Evolutionary conservation across 805 yeast genomes (phyloP).

Genomic region (Priceomyces fermenticarens): DNA sequence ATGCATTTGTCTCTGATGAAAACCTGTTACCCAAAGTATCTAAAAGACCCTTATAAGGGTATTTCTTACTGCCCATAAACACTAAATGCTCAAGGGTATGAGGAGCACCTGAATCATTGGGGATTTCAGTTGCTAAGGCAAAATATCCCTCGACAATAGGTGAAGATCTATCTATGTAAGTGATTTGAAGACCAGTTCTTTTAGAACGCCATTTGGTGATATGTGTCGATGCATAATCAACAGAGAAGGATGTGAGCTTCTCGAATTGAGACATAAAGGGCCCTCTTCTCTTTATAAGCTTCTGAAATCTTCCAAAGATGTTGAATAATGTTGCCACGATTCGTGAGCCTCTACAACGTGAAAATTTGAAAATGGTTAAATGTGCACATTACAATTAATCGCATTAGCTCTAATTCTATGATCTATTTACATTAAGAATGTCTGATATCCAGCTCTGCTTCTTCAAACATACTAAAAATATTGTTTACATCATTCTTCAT

Average conservation of each 20-base stretch:
- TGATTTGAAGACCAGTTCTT: conserved; percentile 80
- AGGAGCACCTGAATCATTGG: conserved; percentile 86
- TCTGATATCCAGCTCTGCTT: conserved; percentile 37
- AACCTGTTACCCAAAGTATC: conserved; percentile 84
- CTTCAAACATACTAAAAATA: conserved; percentile 56
- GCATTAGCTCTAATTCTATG: no score
- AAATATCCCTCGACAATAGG: conserved; percentile 93
- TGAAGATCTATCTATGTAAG: conserved; percentile 72
- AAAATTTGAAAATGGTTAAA: no score
- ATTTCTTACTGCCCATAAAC: conserved; percentile 88
- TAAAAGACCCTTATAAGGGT: conserved; percentile 87
- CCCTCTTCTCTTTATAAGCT: neutral
- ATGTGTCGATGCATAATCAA: conserved; percentile 71
- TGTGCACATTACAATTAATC: no score
- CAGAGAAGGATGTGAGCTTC: conserved; percentile 47
- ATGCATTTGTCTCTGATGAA: conserved; percentile 87
- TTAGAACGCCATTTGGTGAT: conserved; percentile 75
- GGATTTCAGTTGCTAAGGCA: conserved; percentile 91
- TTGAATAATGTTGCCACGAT: no score
- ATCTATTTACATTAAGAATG: conserved; percentile 1
- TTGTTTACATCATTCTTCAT: conserved; percentile 68
- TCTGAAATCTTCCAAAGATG: no score
- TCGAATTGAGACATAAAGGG: conserved; percentile 14
- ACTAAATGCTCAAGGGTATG: conserved; percentile 93
- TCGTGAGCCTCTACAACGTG: no score